Base-by-base conservation (phyloP, 2,329 filamentous ascomycete genomes). In the Verticillium albo-atrum region DNA sequence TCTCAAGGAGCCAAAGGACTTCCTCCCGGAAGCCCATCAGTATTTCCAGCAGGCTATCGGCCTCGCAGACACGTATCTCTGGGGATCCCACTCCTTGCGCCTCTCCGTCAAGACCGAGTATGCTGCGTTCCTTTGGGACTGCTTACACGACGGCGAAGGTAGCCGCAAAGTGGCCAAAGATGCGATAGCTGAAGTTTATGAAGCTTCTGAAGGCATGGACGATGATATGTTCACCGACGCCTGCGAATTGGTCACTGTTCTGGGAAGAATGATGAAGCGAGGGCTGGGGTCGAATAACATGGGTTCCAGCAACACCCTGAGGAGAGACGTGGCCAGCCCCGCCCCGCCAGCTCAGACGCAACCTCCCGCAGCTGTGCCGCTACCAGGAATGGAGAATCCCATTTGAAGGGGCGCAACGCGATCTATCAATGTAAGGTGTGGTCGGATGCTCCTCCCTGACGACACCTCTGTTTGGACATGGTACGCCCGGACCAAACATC, bases 211-310 rank as follows among this genome's bases (percentile, higher is more conserved):
- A 73, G 91, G 91, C 23, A 94, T 98, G 86, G 91, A 96, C 61
- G 93, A 98, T 68, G 92, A 96, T 65, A 96, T 95, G 79, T 99
- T 97, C 71, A 86, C 90, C 64, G 95, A 98, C 72, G 92, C 93
- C 0, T 92, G 92, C 60, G 90, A 94, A 68, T 82, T 97, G 14
- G 93, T 98, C 9, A 89, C 90, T 1, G 88, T 95, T 0, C 74
- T 98, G 1, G 92, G 91, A 6, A 91, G 89, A 68, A 95, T 97
- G 88, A 91, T 93, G 83, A 93, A 90, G 75, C 84, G 92, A 55
- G 89, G 89, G 2, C 71, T 86, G 3, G 77, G 74, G 5, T 72
- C 75, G 3, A 74, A 66, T 60, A 50, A 50, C 20, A 50, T 50
- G 42, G 42, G 42, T 50, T 50, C 42, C 42, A 50, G 5, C 20